A percentile compares a stretch with the other conserved stretches of the same genome.
Conservation (phyloP, 345 rosid genomes). For the Rhizophora mangle region DNA sequence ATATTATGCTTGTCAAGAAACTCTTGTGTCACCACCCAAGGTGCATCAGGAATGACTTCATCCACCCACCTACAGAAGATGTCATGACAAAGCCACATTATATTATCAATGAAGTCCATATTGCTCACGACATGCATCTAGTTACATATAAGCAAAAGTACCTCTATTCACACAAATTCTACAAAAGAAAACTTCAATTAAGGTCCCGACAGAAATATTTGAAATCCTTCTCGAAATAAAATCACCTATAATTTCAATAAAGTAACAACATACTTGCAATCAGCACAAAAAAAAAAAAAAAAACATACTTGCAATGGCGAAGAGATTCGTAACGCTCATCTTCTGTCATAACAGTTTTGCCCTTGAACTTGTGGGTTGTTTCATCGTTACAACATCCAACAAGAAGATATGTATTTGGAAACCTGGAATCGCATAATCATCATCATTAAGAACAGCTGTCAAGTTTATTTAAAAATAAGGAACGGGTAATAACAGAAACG, state of each 20-base stretch:
- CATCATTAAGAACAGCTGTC: not conserved
- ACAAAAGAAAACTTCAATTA: not conserved
- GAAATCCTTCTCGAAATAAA: not conserved
- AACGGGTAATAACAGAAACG: not conserved
- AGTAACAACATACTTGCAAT: slow-evolving; percentile 67
- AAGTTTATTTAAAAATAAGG: not conserved
- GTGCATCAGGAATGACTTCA: slow-evolving; percentile 89
- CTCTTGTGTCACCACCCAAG: slow-evolving; percentile 84
- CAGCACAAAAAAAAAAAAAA: too few relatives aligned
- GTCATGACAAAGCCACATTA: not conserved
- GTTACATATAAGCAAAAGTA: not conserved
- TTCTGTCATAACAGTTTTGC: slow-evolving; percentile 87
- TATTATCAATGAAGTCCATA: not conserved
- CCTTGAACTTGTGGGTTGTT: slow-evolving; percentile 74
- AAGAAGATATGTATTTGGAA: slow-evolving; percentile 70
- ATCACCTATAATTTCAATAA: not conserved
- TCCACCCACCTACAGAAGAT: slow-evolving; percentile 74
- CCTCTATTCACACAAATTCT: not conserved
- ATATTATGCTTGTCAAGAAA: slow-evolving; percentile 77
- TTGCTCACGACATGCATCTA: not conserved
- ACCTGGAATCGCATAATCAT: slow-evolving; percentile 36
- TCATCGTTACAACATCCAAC: slow-evolving; percentile 96
- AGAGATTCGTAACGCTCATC: slow-evolving; percentile 87
- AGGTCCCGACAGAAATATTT: not conserved
- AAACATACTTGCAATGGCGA: slow-evolving; percentile 85